Conservation (phyloP, 495 filamentous ascomycete genomes). For the Hypomontagnella submonticulosa region DNA sequence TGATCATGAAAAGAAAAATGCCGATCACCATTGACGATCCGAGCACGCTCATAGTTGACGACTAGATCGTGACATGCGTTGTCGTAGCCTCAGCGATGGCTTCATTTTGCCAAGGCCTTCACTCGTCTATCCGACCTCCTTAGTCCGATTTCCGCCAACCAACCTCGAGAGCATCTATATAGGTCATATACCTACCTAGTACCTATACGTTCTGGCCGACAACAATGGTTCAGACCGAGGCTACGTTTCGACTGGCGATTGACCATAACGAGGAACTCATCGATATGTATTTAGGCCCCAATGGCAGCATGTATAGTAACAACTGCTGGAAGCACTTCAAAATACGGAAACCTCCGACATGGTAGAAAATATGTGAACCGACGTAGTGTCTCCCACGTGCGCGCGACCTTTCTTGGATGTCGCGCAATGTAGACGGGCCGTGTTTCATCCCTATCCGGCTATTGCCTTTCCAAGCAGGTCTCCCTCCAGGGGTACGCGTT, state of each 20-base stretch:
- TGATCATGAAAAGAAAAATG: no score
- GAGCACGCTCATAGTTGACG: no score
- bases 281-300: background rate
- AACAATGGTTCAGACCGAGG: background rate
- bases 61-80: no score
- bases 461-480: constrained; percentile 18
- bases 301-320: background rate
- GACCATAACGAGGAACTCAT: constrained; percentile 3
- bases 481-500: background rate
- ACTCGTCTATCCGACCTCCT: no score
- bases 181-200: no score
- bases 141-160: no score
- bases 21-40: no score
- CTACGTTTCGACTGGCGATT: background rate
- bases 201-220: no score
- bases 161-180: no score
- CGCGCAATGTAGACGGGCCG: constrained; percentile 5
- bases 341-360: no score
- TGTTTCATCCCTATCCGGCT: constrained; percentile 15
- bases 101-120: no score
- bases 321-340: background rate
- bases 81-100: no score
- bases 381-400: constrained; percentile 13
- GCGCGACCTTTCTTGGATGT: background rate
- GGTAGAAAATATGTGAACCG: background rate